Conservation (phyloP, 2,329 filamentous ascomycete species). For the Calcarisporium arbuscula region DNA sequence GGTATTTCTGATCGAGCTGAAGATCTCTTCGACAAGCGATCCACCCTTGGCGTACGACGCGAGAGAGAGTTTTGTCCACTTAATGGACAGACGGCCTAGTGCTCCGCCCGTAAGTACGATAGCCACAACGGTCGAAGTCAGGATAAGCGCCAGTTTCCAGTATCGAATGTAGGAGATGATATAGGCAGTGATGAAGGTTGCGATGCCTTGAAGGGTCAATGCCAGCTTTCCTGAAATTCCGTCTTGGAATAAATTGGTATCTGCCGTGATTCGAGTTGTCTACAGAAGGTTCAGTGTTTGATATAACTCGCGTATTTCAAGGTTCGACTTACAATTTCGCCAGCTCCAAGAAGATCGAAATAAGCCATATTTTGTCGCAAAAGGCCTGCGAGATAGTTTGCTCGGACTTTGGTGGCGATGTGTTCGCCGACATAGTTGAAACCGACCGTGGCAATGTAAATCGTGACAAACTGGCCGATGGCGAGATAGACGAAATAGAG, state of each 20-base stretch:
- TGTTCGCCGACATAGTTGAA: slow-evolving; percentile 5
- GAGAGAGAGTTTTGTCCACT: slow-evolving; percentile 65
- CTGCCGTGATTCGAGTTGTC: background rate
- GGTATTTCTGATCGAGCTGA: slow-evolving; percentile 78
- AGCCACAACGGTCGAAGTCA: slow-evolving; percentile 67
- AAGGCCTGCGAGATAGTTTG: background rate
- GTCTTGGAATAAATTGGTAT: slow-evolving; percentile 32
- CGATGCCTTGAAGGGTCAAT: slow-evolving; percentile 59
- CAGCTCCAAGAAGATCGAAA: slow-evolving; percentile 5
- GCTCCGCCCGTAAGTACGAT: slow-evolving; percentile 63
- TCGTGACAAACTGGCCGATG: slow-evolving; percentile 2
- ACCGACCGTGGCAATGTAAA: slow-evolving; percentile 4
- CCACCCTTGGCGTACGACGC: slow-evolving; percentile 71
- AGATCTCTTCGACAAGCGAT: slow-evolving; percentile 76
- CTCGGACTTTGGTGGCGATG: background rate
- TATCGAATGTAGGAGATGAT: slow-evolving; percentile 76
- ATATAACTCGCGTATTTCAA: too few relatives aligned
- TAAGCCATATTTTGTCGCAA: slow-evolving; percentile 8
- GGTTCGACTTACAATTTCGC: slow-evolving; percentile 1
- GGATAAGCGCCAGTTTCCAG: slow-evolving; percentile 79
- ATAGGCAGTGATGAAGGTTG: slow-evolving; percentile 74
- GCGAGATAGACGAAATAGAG: slow-evolving; percentile 8
- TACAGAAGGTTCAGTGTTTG: too few relatives aligned
- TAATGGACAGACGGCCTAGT: slow-evolving; percentile 62
- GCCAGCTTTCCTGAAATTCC: slow-evolving; percentile 77